Evolutionary conservation across 164 flowering plant species (phyloP).

Genomic region (Umbilicus rupestris): DNA sequence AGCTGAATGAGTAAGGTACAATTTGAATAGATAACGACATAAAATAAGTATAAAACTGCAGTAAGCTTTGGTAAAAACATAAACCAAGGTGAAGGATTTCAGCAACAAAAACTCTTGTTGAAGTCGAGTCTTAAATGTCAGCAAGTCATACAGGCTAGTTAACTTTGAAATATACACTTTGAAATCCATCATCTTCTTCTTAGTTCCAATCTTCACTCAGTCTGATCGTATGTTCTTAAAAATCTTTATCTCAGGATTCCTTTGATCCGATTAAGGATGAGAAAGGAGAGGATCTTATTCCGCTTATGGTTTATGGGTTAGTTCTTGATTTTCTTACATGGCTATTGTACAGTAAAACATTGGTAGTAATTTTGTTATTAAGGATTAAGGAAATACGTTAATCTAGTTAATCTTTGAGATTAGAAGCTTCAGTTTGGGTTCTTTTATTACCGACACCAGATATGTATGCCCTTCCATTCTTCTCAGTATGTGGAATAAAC

Average conservation of each 20-base stretch:
- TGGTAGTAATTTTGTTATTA: background rate
- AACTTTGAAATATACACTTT: too few relatives aligned
- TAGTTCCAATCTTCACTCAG: background rate
- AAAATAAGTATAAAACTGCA: background rate
- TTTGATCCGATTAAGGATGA: slow-evolving; percentile 53
- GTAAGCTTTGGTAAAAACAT: background rate
- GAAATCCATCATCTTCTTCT: background rate
- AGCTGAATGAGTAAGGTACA: background rate
- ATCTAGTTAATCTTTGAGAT: background rate
- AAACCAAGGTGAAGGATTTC: background rate
- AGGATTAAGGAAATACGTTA: background rate
- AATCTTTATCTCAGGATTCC: slow-evolving; percentile 25
- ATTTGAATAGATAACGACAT: background rate
- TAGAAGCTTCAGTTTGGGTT: background rate
- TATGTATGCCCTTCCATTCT: too few relatives aligned
- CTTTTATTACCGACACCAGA: too few relatives aligned
- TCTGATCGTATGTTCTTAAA: background rate
- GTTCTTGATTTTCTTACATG: slow-evolving; percentile 5
- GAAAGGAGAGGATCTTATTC: slow-evolving; percentile 45
- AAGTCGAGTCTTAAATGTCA: background rate
- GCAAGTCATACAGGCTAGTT: too few relatives aligned
- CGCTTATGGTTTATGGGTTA: slow-evolving; percentile 74
- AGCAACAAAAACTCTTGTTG: background rate
- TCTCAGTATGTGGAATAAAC: background rate
- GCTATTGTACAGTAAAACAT: background rate